A percentile compares a stretch with the other conserved stretches of the same genome.
phyloP scores from a whole-genome alignment of 805 yeast species.

The Zygosaccharomyces pseudorouxii region DNA sequence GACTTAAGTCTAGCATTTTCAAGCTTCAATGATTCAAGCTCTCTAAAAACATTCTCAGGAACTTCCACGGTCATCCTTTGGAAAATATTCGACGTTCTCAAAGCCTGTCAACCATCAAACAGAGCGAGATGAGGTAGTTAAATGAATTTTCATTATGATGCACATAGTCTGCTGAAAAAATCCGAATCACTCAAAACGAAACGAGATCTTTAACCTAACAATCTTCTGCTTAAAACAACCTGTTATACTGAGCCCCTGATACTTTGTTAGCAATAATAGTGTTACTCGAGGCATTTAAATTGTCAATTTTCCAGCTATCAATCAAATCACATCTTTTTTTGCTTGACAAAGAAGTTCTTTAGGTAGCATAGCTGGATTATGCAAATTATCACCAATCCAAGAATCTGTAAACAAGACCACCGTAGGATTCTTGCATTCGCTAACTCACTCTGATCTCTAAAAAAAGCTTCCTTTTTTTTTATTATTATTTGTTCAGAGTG shows the following conservation, averaged over 20 bases:
- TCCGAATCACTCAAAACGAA: background rate
- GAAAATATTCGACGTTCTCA: background rate
- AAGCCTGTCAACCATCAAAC: background rate
- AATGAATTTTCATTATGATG: background rate
- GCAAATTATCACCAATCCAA: slow-evolving; percentile 65
- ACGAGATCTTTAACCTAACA: background rate
- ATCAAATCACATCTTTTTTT: slow-evolving; percentile 59
- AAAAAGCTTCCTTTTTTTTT: slow-evolving; percentile 63
- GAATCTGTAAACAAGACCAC: slow-evolving; percentile 70
- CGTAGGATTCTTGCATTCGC: slow-evolving; percentile 68
- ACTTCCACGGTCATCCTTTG: slow-evolving; percentile 5
- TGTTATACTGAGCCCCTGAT: background rate
- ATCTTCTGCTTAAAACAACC: background rate
- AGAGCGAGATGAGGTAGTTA: background rate
- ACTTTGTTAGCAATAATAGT: background rate
- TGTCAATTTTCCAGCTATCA: background rate
- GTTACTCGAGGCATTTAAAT: background rate
- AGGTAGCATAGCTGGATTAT: slow-evolving; percentile 72
- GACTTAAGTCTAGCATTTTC: slow-evolving; percentile 29
- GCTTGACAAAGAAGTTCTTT: slow-evolving; percentile 79
- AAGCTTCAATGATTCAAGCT: slow-evolving; percentile 23
- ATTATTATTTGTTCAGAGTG: slow-evolving; percentile 62
- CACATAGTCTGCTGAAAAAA: background rate
- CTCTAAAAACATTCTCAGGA: slow-evolving; percentile 11
- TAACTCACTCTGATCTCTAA: slow-evolving; percentile 71